A percentile compares a stretch with the other conserved stretches of the same genome.
Evolutionary conservation across 148 eudicot genomes (phyloP).

Genomic region (Diospyros kaki): DNA sequence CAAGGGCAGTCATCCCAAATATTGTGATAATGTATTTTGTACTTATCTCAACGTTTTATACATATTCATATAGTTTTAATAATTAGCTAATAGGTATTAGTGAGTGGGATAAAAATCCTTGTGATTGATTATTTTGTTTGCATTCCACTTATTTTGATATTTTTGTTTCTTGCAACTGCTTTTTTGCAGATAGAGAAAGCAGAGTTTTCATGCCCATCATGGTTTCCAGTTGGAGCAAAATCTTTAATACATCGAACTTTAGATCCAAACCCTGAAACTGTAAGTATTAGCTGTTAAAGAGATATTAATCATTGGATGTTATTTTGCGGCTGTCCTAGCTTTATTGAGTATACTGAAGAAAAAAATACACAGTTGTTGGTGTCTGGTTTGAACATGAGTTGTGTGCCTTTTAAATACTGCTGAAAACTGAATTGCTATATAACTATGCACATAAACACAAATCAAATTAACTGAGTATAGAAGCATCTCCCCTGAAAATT

Average conservation of each 20-base stretch:
- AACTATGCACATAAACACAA: background rate
- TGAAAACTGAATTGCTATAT: background rate
- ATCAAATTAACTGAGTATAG: too few species aligned
- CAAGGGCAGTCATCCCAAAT: too few species aligned
- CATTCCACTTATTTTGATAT: background rate
- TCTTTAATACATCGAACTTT: constrained; percentile 73
- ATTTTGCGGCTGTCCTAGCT: background rate
- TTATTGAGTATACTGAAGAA: too few species aligned
- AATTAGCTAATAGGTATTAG: too few species aligned
- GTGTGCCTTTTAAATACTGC: background rate
- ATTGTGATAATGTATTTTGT: too few species aligned
- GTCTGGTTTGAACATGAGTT: too few species aligned
- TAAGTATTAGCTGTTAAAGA: too few species aligned
- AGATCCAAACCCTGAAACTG: constrained; percentile 90
- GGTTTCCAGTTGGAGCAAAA: constrained; percentile 91
- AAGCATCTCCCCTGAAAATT: background rate
- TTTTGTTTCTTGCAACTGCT: background rate
- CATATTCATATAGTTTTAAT: too few species aligned
- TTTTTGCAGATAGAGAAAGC: constrained; percentile 74
- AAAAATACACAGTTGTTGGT: too few species aligned
- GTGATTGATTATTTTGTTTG: background rate
- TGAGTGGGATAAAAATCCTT: too few species aligned
- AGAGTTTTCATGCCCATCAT: constrained; percentile 83
- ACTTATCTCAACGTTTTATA: too few species aligned
- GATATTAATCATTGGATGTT: too few species aligned